phyloP scores from a whole-genome alignment of 805 yeast genomes.

The Nadsonia fulvescens region DNA sequence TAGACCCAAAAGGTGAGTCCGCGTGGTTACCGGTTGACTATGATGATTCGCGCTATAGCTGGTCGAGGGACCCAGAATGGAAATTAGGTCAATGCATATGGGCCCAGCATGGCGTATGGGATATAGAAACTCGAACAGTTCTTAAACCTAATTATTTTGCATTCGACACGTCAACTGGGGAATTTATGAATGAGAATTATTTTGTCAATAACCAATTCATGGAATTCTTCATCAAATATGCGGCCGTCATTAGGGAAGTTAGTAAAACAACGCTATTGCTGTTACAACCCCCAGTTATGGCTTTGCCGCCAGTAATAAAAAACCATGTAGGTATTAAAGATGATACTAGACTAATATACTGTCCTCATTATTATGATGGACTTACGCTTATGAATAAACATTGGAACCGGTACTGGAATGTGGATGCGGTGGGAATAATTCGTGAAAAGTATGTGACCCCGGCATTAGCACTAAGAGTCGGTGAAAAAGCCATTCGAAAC shows the following conservation, averaged over 20 bases:
- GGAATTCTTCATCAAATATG: too few relatives aligned
- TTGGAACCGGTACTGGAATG: constrained; percentile 73
- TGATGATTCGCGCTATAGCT: constrained; percentile 33
- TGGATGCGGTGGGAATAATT: constrained; percentile 78
- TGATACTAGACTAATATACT: constrained; percentile 48
- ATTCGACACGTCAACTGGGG: too few relatives aligned
- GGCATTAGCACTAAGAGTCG: constrained; percentile 48
- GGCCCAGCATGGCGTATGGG: constrained; percentile 59
- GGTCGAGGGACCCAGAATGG: constrained; percentile 50
- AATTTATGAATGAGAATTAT: constrained; percentile 18
- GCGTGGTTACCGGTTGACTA: constrained; percentile 48
- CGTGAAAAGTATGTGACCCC: constrained; percentile 63
- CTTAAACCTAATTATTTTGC: constrained; percentile 35
- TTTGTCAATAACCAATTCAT: too few relatives aligned
- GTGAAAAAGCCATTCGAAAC: constrained; percentile 57
- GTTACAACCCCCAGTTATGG: constrained; percentile 69
- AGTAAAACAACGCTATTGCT: constrained; percentile 35
- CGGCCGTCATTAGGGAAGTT: constrained; percentile 34
- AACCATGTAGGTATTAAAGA: constrained; percentile 4
- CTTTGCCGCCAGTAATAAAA: constrained; percentile 46
- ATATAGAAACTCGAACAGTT: constrained; percentile 18
- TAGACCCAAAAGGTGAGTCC: constrained; percentile 46
- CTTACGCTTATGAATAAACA: constrained; percentile 79
- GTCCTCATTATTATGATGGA: constrained; percentile 92
- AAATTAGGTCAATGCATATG: constrained; percentile 55